Evolutionary conservation across 768 basidiomycete species (phyloP), one percentile per base, ranked within the genome.

Genomic region (Pleurotus pulmonarius): DNA sequence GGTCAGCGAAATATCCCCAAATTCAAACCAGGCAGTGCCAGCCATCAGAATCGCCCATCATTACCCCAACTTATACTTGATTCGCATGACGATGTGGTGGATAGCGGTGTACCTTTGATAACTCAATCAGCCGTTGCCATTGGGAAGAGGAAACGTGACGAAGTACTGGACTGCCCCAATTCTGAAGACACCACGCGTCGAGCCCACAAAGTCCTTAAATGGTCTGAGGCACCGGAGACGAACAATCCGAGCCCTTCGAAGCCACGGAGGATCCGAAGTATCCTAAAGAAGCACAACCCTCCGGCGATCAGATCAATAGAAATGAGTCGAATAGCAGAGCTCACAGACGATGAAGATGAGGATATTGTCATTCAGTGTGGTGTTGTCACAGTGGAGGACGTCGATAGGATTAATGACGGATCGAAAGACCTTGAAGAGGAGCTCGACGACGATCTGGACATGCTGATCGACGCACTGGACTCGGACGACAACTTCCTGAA

Each of bases 261-360:
- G 9, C 51, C 37, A 11, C 26, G 15, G 24, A 40, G 37, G 25
- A 41, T 39, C 20, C 51, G 51, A 39, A 41, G 51, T 41, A 53
- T 53, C n/a, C 37, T 53, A 16, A 53, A 53, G 39, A 53, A 53
- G 51, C 51, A 53, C 8, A 53, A 53, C 22, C 51, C 51, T 25
- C 51, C 51, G 12, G 39, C 38, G 18, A 53, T 53, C 51, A 39
- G 51, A 24, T 53, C 39, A 5, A 40, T 18, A n/a, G 51, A 53
- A 43, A 43, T 53, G 51, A 53, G 51, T 41, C 51, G 51, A n/a
- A 53, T 53, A 16, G 51, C 51, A n/a, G 51, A 53, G 39, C 51
- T 53, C 51, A 38, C 51, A 8, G 51, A 53, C 11, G 39, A 41
- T 20, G 51, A 41, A 20, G 51, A 53, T 13, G 24, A 29, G 38